Base-by-base conservation (phyloP, 2,329 filamentous ascomycete species). In the Sporothrix brasiliensis region DNA sequence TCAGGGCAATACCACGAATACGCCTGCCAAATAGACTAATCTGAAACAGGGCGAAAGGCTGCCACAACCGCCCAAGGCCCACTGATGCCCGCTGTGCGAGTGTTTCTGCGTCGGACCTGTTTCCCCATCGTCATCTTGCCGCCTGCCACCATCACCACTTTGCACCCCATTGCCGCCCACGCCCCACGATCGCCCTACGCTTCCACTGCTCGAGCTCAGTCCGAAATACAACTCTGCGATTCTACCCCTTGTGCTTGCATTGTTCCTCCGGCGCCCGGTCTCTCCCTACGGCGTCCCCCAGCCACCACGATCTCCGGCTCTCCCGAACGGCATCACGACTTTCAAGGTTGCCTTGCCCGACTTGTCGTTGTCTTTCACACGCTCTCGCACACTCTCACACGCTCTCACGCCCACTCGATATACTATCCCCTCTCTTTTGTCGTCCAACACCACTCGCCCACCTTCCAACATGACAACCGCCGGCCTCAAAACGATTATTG, bases 401-500 rank as follows among this genome's bases (percentile, higher is more conserved):
- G 34, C 34, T 34, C 34, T 34, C 34, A 21, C 34, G 27, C 39
- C 4, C 7, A 60, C 30, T 10, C 6, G 34, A 34, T 34, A 34
- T 34, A 7, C 4, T 34, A 34, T 34, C 34, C 6, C 34, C 11
- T 41, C 16, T 13, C 39, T 6, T 27, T 10, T 21, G 50, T 52
- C 5, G 19, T 13, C 6, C 1, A 1, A 7, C 27, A 1, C 53
- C 5, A 2, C 30, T 27, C 2, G 1, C 47, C 27, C 44, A 41
- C 75, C 73, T 7, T 73, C 78, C 82, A 85, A 77, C 74, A 88
- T 88, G 86, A 80, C 86, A 83, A 88, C 92, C 85, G 93, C 95
- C 77, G 95, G 95, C 80, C 90, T 99, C 78, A 98, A 97, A 84
- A 99, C 95, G 76, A 99, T 99, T 83, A 99, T 99, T 81, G 93